phyloP scores from a whole-genome alignment of 495 filamentous ascomycete species.

The Polyplosphaeria fusca region DNA sequence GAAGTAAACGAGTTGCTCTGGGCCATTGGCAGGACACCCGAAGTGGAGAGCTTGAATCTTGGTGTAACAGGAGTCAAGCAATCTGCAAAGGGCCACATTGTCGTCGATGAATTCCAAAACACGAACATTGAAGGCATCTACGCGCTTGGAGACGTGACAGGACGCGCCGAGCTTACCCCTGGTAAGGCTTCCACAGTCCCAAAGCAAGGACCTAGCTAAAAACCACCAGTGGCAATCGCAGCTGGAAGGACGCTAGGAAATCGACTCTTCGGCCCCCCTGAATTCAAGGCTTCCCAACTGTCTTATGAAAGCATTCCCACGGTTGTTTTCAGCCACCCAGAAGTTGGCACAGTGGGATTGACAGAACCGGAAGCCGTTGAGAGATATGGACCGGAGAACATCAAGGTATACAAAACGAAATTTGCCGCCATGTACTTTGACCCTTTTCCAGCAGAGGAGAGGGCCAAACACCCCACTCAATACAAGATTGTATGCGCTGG shows the following conservation, averaged over 20 bases:
- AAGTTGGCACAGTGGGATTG: conserved; percentile 57
- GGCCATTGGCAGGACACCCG: conserved; percentile 28
- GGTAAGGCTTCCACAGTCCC: conserved; percentile 2
- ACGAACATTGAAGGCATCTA: conserved; percentile 54
- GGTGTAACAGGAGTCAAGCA: conserved; percentile 13
- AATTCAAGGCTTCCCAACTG: conserved; percentile 50
- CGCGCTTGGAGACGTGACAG: conserved; percentile 59
- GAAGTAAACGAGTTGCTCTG: conserved; percentile 31
- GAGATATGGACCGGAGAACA: conserved; percentile 53
- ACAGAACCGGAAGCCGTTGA: conserved; percentile 56
- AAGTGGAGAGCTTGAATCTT: conserved; percentile 16
- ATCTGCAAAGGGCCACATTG: conserved; percentile 45
- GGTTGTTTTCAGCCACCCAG: conserved; percentile 60
- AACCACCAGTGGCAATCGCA: conserved; percentile 52
- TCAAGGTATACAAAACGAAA: conserved; percentile 56
- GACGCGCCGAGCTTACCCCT: conserved; percentile 58
- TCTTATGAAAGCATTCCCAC: conserved; percentile 59
- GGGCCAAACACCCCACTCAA: conserved; percentile 55
- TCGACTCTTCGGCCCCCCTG: conserved; percentile 55
- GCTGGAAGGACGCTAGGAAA: conserved; percentile 57
- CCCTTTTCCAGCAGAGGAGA: conserved; percentile 53
- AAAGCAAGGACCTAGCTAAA: neutral
- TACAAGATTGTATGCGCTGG: conserved; percentile 58
- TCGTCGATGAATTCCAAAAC: conserved; percentile 60
- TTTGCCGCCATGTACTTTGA: conserved; percentile 59